Base-by-base conservation (phyloP, 2,329 filamentous ascomycete species). In the Arthrocladium fulminans region DNA sequence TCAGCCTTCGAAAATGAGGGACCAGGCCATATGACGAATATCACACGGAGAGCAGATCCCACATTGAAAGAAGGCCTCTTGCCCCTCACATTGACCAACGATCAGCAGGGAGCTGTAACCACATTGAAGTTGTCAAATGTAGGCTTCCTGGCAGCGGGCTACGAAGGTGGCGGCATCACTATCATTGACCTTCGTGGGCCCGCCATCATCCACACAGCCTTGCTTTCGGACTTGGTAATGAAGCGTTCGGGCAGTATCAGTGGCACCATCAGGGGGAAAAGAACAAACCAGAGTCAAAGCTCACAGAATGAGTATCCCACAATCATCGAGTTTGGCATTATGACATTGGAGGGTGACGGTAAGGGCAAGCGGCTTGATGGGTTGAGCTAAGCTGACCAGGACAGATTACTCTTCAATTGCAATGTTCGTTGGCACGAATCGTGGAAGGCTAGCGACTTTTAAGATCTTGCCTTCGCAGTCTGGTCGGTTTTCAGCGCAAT, bases 171-270 rank as follows among this genome's bases (percentile, higher is more conserved):
- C 2, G 80, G 80, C 54, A 66, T 98, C 30, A 84, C 79, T 7
- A 77, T 98, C 30, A 79, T 97, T 45, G 92, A 98, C 64, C 73
- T 98, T 52, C 81, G 92, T 50, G 90, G 89, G 0, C 92, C 92
- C 17, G 75, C 81, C 0, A 75, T 97, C 40, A 92, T 97, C 51
- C 88, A 86, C 62, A 83, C 81, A 45, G 80, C 79, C 1, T 79
- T 82, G 12, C 71, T 90, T 54, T 74, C 75, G 7, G 86, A 94
- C 3, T 81, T 96, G 53, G 69, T 76, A 25, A 90, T 86, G 61
- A 72, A 77, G n/a, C 94, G 88, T 65, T 77, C 84, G 23, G 73
- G 79, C 2, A 88, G 85, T 46, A 84, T 96, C 59, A 59, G 70
- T 75, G 65, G 51, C 23, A 24, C n/a, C 8, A 41, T 43, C 20